Evolutionary conservation across 2,329 filamentous ascomycete species (phyloP), one percentile per base, ranked within the genome.

Genomic region (Chaetothyriales sp.): DNA sequence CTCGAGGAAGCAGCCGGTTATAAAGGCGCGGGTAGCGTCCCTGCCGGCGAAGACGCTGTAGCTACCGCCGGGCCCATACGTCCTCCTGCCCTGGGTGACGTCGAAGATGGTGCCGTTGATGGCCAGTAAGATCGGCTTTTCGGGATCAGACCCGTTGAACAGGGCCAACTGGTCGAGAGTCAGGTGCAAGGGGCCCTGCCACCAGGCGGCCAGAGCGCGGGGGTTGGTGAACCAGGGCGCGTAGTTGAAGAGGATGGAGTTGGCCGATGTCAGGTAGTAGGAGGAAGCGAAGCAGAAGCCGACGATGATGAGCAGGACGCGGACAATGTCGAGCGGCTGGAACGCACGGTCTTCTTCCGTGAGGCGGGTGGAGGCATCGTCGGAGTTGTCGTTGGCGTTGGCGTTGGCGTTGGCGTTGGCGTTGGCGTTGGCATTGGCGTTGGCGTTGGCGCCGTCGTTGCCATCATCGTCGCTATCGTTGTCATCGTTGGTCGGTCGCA

Each of bases 1-100:
- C 57, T 88, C 83, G 43, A 79, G 73, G 71, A 98, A 98, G 68
- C 92, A 98, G 18, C 87, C 88, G 1, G 92, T 97, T 8, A 98
- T 82, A 68, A 89, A 98, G 18, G 83, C 88, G 47, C 92, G 83
- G 13, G 85, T 81, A 33, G 90, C 89, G 69, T 98, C 92, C 56
- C 77, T 77, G 55, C 90, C 92, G 0, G 89, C 80, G 67, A 98
- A 95, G 70, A 85, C 83, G 63, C 82, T 77, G 74, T 98, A 98
- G 40, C 81, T 81, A 4, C 89, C 92, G 25, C 88, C 89, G 0
- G 89, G 83, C 0, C 86, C 86, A 72, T 92, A 92, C 54, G 70
- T 67, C 18, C 74, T 53, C 62, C 74, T 72, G 40, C 73, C 74
- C 6, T 73, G 71, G 45, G 73, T 75, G 44, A 83, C 80, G 62